These are phyloP conservation scores for Aspergillus campestris DNA, from an alignment of 495 filamentous ascomycete species.

Conservation along the genomic window DNA sequence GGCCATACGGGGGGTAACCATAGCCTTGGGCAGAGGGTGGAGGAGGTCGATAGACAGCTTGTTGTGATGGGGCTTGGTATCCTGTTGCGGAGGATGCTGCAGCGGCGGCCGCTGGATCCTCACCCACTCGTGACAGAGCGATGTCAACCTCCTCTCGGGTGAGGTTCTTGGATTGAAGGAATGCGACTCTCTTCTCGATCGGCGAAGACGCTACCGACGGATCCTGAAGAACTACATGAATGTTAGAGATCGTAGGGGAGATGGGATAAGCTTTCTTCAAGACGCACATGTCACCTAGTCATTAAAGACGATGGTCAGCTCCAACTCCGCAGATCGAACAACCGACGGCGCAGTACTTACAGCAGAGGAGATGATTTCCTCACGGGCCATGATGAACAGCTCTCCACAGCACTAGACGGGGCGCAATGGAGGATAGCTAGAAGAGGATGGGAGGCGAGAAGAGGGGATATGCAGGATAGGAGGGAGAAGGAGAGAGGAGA, in stretches of 20 bases:
- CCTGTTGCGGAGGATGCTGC: conserved; percentile 31
- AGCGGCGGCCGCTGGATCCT: conserved; percentile 40
- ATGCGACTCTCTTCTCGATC: conserved; percentile 86
- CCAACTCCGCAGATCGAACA: conserved; percentile 7
- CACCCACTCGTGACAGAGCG: conserved; percentile 66
- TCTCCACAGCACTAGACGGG: conserved; percentile 1
- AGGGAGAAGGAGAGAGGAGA: conserved; percentile 2
- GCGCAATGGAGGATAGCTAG: neutral
- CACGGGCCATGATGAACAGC: conserved; percentile 58
- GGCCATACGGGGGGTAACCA: conserved; percentile 56
- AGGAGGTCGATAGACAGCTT: conserved; percentile 43
- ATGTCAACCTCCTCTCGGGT: conserved; percentile 90
- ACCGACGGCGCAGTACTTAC: conserved; percentile 38
- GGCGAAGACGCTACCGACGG: conserved; percentile 82
- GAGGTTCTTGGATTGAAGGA: conserved; percentile 93
- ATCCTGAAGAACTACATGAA: conserved; percentile 72
- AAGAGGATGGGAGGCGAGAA: conserved; percentile 4
- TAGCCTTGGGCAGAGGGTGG: conserved; percentile 56
- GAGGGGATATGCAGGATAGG: conserved; percentile 2
- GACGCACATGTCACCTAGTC: conserved; percentile 33
- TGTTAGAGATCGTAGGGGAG: conserved; percentile 13
- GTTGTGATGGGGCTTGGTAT: conserved; percentile 40
- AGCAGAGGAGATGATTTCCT: conserved; percentile 78
- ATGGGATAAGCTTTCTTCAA: conserved; percentile 5
- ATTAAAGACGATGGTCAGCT: conserved; percentile 14